Evolutionary conservation across 2,329 filamentous ascomycete genomes (phyloP), one percentile per base, ranked within the genome.

Genomic region (Fusarium sp.): DNA sequence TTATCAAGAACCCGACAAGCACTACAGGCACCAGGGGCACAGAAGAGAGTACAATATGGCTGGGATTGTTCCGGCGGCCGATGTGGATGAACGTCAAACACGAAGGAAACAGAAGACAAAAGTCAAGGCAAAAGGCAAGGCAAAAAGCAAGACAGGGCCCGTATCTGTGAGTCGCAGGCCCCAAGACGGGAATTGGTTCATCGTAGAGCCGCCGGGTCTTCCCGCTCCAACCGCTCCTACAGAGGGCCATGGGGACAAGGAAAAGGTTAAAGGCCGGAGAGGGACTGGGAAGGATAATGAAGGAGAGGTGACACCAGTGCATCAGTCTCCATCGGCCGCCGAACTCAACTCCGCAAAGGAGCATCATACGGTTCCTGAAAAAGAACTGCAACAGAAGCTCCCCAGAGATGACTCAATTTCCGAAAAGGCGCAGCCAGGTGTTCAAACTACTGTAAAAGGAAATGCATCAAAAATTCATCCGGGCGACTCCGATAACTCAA

Each of bases 381-480:
- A 26, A 12, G 30, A 31, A 10, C 4, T 26, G 3, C n/a, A 24
- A 16, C n/a, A 51, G 16, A 6, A 35, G 6, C 6, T 11, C 12
- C 0, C 16, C 13, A 7, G n/a, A 15, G 4, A 35, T 6, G 12
- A 4, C 6, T 24, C 10, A 35, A 8, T n/a, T 13, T 15, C 18
- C 18, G 12, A 35, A 22, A 3, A 35, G 5, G n/a, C 3, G 6
- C 6, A 12, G 13, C 6, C 8, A 2, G 22, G 4, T 26, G 9
- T 2, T 2, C 16, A 15, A 8, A 7, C 0, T 36, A 9, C 18
- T 3, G n/a, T 26, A 5, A 22, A 8, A 22, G 31, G 22, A 26
- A 11, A 11, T 3, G 3, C 2, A 7, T 13, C 18, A 3, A 7
- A 12, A 9, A 15, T 6, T 0, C 5, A 22, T 16, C 9, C 18